phyloP scores from a whole-genome alignment of 2,329 filamentous ascomycete species.

The Fusarium compactum region DNA sequence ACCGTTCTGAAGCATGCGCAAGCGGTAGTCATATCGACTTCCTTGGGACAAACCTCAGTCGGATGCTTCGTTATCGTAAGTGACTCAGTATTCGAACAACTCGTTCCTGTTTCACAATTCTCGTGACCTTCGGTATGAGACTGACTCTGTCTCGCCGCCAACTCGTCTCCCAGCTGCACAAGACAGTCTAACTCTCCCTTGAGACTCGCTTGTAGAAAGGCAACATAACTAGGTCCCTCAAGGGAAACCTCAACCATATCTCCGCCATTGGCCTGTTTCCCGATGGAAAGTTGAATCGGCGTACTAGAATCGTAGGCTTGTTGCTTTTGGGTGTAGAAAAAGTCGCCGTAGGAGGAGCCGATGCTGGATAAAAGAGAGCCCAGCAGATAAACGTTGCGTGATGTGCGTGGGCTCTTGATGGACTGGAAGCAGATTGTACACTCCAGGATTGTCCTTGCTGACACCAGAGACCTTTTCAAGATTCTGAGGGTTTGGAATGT shows the following conservation, averaged over 20 bases:
- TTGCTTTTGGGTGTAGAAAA: slow-evolving; percentile 20
- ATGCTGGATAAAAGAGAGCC: slow-evolving; percentile 10
- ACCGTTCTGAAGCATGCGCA: slow-evolving; percentile 30
- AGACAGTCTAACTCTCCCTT: slow-evolving; percentile 8
- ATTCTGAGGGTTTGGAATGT: slow-evolving; percentile 19
- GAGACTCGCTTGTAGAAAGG: background rate
- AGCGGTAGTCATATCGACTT: slow-evolving; percentile 30
- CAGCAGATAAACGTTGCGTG: background rate
- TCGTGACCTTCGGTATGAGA: slow-evolving; percentile 27
- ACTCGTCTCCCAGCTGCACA: slow-evolving; percentile 2
- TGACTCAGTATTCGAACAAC: slow-evolving; percentile 24
- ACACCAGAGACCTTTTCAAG: slow-evolving; percentile 7
- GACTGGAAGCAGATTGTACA: slow-evolving; percentile 18
- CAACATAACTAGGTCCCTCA: background rate
- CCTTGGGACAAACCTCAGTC: slow-evolving; percentile 22
- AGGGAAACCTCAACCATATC: slow-evolving; percentile 14
- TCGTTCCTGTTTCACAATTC: slow-evolving; percentile 29
- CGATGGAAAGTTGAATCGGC: background rate
- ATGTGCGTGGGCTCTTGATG: slow-evolving; percentile 14
- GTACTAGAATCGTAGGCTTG: background rate
- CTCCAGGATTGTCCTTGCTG: slow-evolving; percentile 4
- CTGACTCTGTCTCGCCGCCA: slow-evolving; percentile 23
- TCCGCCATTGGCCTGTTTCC: background rate
- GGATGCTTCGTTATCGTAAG: slow-evolving; percentile 18
- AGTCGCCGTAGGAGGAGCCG: slow-evolving; percentile 13